Evolutionary conservation across 2,329 filamentous ascomycete genomes (phyloP).

Genomic region (Neoarthrinium moseri): DNA sequence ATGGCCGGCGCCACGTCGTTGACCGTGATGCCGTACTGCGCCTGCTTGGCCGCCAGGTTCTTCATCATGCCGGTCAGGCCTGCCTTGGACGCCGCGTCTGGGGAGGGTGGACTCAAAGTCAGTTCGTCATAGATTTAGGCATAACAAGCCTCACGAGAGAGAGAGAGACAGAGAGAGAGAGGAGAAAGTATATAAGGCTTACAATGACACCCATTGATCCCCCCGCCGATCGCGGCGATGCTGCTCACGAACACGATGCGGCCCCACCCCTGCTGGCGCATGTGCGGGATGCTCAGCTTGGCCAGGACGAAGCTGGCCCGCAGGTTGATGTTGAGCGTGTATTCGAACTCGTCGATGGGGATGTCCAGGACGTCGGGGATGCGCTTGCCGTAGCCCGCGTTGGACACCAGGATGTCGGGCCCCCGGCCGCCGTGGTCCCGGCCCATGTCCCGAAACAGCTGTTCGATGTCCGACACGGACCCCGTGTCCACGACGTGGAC

Average conservation of each 20-base stretch:
- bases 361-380: slow-evolving; percentile 57
- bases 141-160: too few relatives aligned
- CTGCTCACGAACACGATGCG: slow-evolving; percentile 64
- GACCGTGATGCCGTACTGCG: slow-evolving; percentile 60
- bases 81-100: slow-evolving; percentile 56
- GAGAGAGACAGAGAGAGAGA: too few relatives aligned
- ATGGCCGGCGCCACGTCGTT: slow-evolving; percentile 70
- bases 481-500: slow-evolving; percentile 59
- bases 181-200: too few relatives aligned
- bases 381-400: slow-evolving; percentile 66
- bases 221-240: slow-evolving; percentile 61
- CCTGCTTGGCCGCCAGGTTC: slow-evolving; percentile 59
- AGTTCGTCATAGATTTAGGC: too few relatives aligned
- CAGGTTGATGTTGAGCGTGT: slow-evolving; percentile 61
- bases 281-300: slow-evolving; percentile 59
- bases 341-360: slow-evolving; percentile 61
- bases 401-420: slow-evolving; percentile 64
- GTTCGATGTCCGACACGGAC: slow-evolving; percentile 48
- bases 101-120: too few relatives aligned
- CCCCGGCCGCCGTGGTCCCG: slow-evolving; percentile 46
- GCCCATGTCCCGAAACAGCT: slow-evolving; percentile 54
- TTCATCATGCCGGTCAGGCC: slow-evolving; percentile 65
- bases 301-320: slow-evolving; percentile 61
- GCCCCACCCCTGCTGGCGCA: slow-evolving; percentile 61
- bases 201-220: slow-evolving; percentile 60